Evolutionary conservation across 2,329 filamentous ascomycete genomes (phyloP), one percentile per base, ranked within the genome.

Genomic region (Venturia pyrina): DNA sequence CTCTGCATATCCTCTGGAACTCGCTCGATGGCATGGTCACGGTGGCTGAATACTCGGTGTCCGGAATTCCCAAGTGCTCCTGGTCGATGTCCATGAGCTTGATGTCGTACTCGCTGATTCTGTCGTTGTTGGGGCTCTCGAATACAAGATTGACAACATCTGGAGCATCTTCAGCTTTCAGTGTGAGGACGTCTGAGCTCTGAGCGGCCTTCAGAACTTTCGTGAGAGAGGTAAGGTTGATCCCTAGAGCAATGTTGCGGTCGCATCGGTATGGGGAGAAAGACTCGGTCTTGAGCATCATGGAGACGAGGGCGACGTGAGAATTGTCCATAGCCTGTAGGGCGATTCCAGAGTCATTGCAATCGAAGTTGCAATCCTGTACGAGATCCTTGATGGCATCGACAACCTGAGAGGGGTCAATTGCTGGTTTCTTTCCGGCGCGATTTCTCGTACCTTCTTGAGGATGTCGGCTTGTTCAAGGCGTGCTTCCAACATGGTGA

Each of bases 21-120:
- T 99, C 95, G 61, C 82, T 77, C 43, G 90, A 87, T 17, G 95
- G 93, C 91, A 99, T 92, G 65, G 85, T 82, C 70, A 99, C 90
- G 21, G 90, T 95, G 61, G 95, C 90, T 48, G 92, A 89, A 75
- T 99, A 99, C 74, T 99, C 95, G n/a, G 96, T 99, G 73, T 99
- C 93, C 19, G 95, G 95, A 73, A 99, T 99, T 69, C 95, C 95
- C 79, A 99, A 82, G 78, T 99, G 95, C 84, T 99, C 95, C 82
- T 99, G 96, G 80, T 99, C 95, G 78, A 99, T 99, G 78, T 99
- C 95, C 95, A 99, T 99, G 77, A 99, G 87, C 85, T 99, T 99
- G 80, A 99, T 90, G 79, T 99, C 95, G 78, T 99, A 99, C 83
- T 99, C 96, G 85, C 91, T 96, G 75, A 99, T 86, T 71, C 95